phyloP scores from a whole-genome alignment of 73 alveolate species.

The Paramecium caudatum region DNA sequence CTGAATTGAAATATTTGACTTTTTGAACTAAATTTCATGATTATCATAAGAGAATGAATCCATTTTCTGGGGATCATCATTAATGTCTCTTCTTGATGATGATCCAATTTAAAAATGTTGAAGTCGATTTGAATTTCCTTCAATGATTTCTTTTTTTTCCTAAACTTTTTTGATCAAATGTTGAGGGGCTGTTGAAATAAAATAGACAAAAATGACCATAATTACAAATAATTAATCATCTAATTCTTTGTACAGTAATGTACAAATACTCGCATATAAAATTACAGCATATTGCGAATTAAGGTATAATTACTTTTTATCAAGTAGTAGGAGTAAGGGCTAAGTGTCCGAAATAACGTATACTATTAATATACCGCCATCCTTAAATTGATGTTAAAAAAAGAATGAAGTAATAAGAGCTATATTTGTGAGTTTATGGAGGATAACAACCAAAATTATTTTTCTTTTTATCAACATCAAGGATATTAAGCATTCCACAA shows the following conservation, averaged over 20 bases:
- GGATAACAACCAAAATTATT: background rate
- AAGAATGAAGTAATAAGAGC: conserved; percentile 1
- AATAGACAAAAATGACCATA: background rate
- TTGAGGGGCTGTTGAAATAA: conserved; percentile 13
- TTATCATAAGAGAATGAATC: conserved; percentile 30
- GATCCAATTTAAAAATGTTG: background rate
- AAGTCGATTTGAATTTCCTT: background rate
- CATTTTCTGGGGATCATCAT: conserved; percentile 1
- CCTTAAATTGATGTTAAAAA: conserved; percentile 1
- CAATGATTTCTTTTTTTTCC: background rate
- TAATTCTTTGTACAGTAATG: background rate
- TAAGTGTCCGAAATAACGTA: conserved; percentile 33
- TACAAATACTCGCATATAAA: background rate
- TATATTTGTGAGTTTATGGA: conserved; percentile 33
- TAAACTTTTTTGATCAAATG: background rate
- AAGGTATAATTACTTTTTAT: conserved; percentile 2
- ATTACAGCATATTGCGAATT: conserved; percentile 34
- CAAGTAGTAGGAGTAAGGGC: background rate
- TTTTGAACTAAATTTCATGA: background rate
- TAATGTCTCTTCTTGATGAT: conserved; percentile 9
- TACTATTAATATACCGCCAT: background rate
- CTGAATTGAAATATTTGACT: conserved; percentile 1
- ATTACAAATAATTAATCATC: conserved; percentile 18
- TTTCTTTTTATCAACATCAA: background rate
- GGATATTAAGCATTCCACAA: background rate